phyloP scores from a whole-genome alignment of 2,329 filamentous ascomycete genomes.

The Tolypocladium pustulatum region DNA sequence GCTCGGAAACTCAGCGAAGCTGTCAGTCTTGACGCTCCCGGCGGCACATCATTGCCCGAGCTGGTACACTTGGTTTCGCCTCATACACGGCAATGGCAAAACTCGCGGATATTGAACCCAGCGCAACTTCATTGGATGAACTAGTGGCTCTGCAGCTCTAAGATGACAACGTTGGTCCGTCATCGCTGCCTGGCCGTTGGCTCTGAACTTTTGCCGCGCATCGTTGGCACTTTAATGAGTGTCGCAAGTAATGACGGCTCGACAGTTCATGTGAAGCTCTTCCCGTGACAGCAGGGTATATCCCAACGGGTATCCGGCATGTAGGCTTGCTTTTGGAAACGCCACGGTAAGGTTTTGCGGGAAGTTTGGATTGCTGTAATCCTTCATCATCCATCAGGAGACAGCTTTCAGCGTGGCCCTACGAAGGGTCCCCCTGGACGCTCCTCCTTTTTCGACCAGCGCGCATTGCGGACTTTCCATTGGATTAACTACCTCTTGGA shows the following conservation, averaged over 20 bases:
- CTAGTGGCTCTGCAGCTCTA: neutral
- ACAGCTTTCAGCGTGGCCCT: constrained; percentile 2
- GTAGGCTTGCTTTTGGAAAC: neutral
- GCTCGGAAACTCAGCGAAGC: neutral
- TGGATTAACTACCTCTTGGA: neutral
- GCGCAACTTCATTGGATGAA: neutral
- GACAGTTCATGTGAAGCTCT: neutral
- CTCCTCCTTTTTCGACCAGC: neutral
- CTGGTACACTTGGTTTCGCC: neutral
- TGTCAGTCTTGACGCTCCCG: neutral
- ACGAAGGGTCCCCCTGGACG: neutral
- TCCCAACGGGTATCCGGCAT: neutral
- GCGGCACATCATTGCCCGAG: neutral
- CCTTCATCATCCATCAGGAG: constrained; percentile 1
- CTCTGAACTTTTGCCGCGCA: neutral
- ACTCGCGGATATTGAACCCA: neutral
- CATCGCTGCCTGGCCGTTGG: neutral
- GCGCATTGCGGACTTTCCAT: neutral
- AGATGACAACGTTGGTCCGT: neutral
- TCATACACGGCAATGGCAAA: neutral
- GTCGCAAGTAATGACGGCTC: neutral
- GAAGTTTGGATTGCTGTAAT: neutral
- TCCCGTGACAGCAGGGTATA: neutral
- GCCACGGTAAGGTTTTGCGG: neutral
- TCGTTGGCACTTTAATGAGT: neutral